Percentiles rank a stretch among this genome's conserved stretches.
Evolutionary conservation across 176 grass and related monocot genomes (phyloP).

Genomic region (Bothriochloa decipiens): DNA sequence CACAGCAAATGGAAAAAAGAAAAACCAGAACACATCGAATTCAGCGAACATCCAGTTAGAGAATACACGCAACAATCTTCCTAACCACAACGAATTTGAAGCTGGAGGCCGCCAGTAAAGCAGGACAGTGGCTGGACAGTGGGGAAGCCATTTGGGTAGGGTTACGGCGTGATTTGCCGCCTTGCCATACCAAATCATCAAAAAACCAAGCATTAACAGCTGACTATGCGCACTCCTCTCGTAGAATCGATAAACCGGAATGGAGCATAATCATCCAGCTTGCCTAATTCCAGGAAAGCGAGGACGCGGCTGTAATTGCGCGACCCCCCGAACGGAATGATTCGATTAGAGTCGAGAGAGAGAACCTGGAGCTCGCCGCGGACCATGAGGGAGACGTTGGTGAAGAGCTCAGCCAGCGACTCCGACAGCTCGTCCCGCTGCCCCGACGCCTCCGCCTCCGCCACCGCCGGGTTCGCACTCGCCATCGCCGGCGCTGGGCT

Average conservation of each 20-base stretch:
- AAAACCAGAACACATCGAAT: neutral
- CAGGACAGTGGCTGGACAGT: neutral
- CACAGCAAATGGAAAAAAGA: neutral
- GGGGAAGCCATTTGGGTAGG: neutral
- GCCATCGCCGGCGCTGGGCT: slow-evolving; percentile 42
- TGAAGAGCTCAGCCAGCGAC: slow-evolving; percentile 75
- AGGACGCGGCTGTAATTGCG: neutral
- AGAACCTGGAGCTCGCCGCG: slow-evolving; percentile 88
- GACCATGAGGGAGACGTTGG: slow-evolving; percentile 78
- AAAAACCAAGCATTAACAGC: neutral
- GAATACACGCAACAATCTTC: neutral
- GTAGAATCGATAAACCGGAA: too few relatives aligned
- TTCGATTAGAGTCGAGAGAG: neutral
- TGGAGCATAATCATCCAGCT: neutral
- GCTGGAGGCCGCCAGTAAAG: neutral
- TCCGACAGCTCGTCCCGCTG: slow-evolving; percentile 68
- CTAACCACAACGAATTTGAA: neutral
- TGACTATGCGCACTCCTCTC: neutral
- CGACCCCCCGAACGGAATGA: neutral
- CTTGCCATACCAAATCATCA: neutral
- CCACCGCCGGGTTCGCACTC: slow-evolving; percentile 21
- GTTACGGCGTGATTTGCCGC: slow-evolving; percentile 5
- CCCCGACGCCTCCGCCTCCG: slow-evolving; percentile 29
- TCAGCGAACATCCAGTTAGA: neutral
- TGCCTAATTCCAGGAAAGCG: neutral